These are phyloP conservation scores for Fonsecaea pugnacius DNA, from an alignment of 2,329 filamentous ascomycete species.

Conservation along the genomic window DNA sequence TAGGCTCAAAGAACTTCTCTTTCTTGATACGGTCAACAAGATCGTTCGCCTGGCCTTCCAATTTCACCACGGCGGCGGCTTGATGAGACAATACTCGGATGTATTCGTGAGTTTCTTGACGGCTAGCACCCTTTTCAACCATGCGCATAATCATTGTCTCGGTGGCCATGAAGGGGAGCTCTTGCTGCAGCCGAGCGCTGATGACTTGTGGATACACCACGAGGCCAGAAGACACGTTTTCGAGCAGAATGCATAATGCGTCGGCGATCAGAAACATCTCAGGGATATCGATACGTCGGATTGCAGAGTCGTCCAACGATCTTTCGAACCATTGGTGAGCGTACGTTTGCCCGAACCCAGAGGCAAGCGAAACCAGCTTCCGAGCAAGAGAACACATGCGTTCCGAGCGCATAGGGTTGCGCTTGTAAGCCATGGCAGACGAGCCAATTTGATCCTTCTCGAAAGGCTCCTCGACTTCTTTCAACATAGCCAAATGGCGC, in stretches of 20 bases:
- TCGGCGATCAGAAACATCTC: constrained; percentile 72
- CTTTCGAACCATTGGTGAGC: constrained; percentile 77
- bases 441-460: constrained; percentile 78
- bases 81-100: constrained; percentile 82
- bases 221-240: constrained; percentile 70
- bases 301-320: constrained; percentile 58
- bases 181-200: constrained; percentile 67
- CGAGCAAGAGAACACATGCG: constrained; percentile 64
- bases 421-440: constrained; percentile 70
- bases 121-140: constrained; percentile 68
- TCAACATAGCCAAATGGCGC: constrained; percentile 72
- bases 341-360: constrained; percentile 68
- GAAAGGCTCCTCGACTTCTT: constrained; percentile 85
- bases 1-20: constrained; percentile 73
- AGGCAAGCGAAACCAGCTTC: constrained; percentile 58
- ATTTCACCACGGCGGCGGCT: constrained; percentile 71
- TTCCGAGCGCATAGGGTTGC: constrained; percentile 62
- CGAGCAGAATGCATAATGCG: constrained; percentile 67
- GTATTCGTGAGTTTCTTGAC: constrained; percentile 85
- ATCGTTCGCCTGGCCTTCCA: constrained; percentile 76
- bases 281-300: constrained; percentile 61
- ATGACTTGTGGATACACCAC: constrained; percentile 81
- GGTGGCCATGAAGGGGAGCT: constrained; percentile 86
- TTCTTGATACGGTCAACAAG: constrained; percentile 76
- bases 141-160: constrained; percentile 77